phyloP scores from a whole-genome alignment of 257 asterid species.

The Nemophila menziesii region DNA sequence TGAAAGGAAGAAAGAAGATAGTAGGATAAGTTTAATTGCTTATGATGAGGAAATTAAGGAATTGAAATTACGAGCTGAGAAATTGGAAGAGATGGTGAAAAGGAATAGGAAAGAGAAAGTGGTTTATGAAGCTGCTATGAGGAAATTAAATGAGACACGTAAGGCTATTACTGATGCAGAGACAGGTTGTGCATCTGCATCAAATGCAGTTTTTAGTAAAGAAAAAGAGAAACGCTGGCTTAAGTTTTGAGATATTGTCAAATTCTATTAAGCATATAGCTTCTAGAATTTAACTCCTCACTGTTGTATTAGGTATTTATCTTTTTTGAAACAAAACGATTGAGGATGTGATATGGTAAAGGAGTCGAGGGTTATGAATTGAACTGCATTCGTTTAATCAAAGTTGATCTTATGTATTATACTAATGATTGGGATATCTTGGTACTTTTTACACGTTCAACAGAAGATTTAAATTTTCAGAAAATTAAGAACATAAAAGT shows the following conservation, averaged over 20 bases:
- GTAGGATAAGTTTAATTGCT: conserved; percentile 55
- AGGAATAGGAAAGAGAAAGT: conserved; percentile 70
- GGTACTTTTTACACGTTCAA: too few relatives aligned
- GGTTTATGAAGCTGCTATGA: conserved; percentile 71
- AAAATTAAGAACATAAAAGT: too few relatives aligned
- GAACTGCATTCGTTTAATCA: too few relatives aligned
- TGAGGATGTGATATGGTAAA: too few relatives aligned
- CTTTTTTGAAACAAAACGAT: too few relatives aligned
- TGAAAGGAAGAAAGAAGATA: conserved; percentile 47
- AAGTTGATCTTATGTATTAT: too few relatives aligned
- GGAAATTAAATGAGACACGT: conserved; percentile 70
- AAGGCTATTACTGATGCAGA: conserved; percentile 70
- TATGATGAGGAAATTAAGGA: conserved; percentile 67
- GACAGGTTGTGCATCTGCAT: conserved; percentile 68
- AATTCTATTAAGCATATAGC: conserved; percentile 38
- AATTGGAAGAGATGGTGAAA: conserved; percentile 80
- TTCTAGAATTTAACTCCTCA: too few relatives aligned
- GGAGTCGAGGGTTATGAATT: too few relatives aligned
- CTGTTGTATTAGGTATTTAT: too few relatives aligned
- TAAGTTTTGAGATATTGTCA: conserved; percentile 45
- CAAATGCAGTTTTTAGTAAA: conserved; percentile 56
- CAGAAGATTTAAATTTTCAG: too few relatives aligned
- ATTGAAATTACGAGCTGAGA: conserved; percentile 44
- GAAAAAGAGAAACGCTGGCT: conserved; percentile 95
- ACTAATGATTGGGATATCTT: too few relatives aligned